Percentiles rank a stretch among this genome's conserved stretches.
Evolutionary conservation across 257 asterid genomes (phyloP).

Genomic region (Penstemon eatonii): DNA sequence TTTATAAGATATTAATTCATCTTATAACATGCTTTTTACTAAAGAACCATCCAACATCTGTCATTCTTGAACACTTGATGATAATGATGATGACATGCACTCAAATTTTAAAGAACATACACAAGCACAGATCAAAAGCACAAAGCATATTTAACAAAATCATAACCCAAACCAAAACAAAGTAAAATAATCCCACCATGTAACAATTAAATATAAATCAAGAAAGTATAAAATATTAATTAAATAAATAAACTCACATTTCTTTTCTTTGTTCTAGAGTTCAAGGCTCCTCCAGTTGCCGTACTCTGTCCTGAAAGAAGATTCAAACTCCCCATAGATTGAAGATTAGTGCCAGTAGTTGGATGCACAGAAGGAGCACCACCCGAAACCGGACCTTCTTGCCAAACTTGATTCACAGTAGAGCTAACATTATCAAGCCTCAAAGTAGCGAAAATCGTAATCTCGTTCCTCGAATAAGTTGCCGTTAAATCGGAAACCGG

Average conservation of each 20-base stretch:
- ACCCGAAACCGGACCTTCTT: constrained; percentile 75
- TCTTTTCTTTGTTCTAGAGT: constrained; percentile 36
- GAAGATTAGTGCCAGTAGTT: constrained; percentile 57
- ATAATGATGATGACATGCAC: no score
- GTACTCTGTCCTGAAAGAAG: constrained; percentile 59
- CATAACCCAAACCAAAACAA: no score
- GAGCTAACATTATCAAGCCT: constrained; percentile 56
- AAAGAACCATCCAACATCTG: no score
- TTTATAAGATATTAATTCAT: no score
- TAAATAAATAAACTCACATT: constrained; percentile 35
- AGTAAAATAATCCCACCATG: no score
- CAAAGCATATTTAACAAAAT: no score
- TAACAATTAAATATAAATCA: no score
- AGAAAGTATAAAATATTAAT: no score
- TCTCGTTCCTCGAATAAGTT: constrained; percentile 48
- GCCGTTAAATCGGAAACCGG: constrained; percentile 69
- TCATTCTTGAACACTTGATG: no score
- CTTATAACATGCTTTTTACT: no score
- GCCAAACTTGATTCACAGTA: constrained; percentile 80
- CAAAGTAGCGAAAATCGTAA: constrained; percentile 61
- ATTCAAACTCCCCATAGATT: constrained; percentile 55
- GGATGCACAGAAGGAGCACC: constrained; percentile 55
- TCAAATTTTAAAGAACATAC: no score
- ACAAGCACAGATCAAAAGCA: no score
- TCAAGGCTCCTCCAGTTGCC: constrained; percentile 22